Conservation (phyloP, 352 stramenopile species). For the Phytopythium aichiense region DNA sequence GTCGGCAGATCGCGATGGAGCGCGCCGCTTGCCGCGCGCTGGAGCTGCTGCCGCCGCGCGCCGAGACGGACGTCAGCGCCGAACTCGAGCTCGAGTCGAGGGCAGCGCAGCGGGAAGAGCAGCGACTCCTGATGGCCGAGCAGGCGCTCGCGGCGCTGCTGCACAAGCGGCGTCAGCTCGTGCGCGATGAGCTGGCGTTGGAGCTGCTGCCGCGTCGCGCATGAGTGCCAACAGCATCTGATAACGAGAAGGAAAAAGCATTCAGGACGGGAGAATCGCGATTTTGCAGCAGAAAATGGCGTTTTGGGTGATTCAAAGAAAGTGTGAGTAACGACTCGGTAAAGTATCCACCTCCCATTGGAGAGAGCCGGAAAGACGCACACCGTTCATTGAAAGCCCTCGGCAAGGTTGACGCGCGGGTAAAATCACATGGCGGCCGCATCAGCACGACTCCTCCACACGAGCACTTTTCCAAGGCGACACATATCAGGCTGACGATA, state of each 20-base stretch:
- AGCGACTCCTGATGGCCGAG: slow-evolving; percentile 12
- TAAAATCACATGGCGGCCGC: background rate
- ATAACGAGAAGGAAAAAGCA: background rate
- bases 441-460: background rate
- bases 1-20: slow-evolving; percentile 1
- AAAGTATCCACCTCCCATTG: background rate
- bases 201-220: slow-evolving; percentile 11
- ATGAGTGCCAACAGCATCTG: background rate
- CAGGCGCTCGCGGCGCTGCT: slow-evolving; percentile 17
- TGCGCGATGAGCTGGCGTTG: slow-evolving; percentile 18
- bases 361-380: slow-evolving; percentile 1
- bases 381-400: background rate
- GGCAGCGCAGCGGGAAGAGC: slow-evolving; percentile 1
- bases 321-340: background rate
- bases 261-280: background rate
- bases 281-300: background rate
- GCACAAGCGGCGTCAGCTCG: slow-evolving; percentile 21
- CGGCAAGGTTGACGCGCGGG: background rate
- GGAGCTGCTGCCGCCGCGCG: background rate
- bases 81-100: background rate
- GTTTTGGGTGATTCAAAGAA: background rate
- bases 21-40: background rate
- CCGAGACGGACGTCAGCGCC: background rate
- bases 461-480: background rate
- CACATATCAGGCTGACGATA: too few relatives aligned